Evolutionary conservation across 202 grass and related monocot genomes (phyloP).

Genomic region (Bolboschoenoplectus hybrid): DNA sequence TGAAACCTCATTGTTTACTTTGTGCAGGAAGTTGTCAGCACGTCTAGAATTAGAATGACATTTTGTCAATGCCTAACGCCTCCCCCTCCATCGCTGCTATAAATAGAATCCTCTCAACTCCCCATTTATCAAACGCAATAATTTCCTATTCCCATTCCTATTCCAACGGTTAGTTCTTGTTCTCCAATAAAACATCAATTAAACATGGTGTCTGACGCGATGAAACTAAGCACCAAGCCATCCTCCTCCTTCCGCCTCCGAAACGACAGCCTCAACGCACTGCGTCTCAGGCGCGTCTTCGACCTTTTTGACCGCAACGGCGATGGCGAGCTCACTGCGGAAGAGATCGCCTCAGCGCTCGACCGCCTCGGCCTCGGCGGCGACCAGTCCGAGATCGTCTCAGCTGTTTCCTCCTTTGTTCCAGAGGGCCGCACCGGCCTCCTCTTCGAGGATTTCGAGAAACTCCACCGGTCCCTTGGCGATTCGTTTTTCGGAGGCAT

Average conservation of each 20-base stretch:
- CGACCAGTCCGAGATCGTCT: slow-evolving; percentile 38
- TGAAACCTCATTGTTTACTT: neutral
- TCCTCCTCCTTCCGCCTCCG: slow-evolving; percentile 82
- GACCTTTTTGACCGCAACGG: slow-evolving; percentile 82
- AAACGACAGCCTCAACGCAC: slow-evolving; percentile 74
- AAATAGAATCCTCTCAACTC: neutral
- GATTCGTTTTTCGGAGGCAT: slow-evolving; percentile 55
- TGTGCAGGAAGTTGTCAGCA: neutral
- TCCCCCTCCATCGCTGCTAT: neutral
- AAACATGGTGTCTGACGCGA: neutral
- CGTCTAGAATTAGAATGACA: neutral
- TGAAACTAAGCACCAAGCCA: slow-evolving; percentile 45
- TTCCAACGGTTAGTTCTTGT: neutral
- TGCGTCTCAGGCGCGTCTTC: slow-evolving; percentile 73
- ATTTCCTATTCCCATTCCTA: neutral
- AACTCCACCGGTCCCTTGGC: slow-evolving; percentile 66
- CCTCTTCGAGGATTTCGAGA: slow-evolving; percentile 57
- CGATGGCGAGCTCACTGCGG: slow-evolving; percentile 75
- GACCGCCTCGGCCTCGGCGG: slow-evolving; percentile 71
- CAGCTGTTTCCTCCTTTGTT: slow-evolving; percentile 56
- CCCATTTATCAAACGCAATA: slow-evolving; percentile 2
- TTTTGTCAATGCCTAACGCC: neutral
- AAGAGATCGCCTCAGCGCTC: slow-evolving; percentile 70
- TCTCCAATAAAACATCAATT: neutral
- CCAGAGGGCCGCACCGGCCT: slow-evolving; percentile 54